Base-by-base conservation (phyloP, 345 rosid genomes). In the Pistacia atlantica region DNA sequence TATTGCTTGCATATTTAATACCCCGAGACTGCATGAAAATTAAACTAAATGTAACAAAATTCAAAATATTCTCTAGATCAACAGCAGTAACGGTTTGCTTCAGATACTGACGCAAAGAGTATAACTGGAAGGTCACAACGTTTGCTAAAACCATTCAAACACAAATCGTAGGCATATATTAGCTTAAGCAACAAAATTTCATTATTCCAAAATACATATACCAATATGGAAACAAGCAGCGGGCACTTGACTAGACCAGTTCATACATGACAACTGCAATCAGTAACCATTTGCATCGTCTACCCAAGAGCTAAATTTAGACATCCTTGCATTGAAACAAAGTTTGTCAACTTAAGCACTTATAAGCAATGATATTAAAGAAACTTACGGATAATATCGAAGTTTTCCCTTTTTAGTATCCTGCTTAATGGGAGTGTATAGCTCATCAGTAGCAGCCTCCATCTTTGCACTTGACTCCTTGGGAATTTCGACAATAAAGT, bases 361-460 rank as follows among this genome's bases (percentile, higher is more conserved):
- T 14, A 54, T 61, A 67, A 17, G 72, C 4, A 62, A 28, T 18
- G 22, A 18, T 65, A 65, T 17, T 33, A 75, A 63, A 31, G 25
- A 64, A 70, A 80, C 96, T 81, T 81, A 89, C 96, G 93, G 92
- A 38, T 89, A 91, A 52, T 87, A 91, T 83, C 93, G 78, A 65
- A 87, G 89, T 56, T 91, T 91, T 14, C 96, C 96, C 84, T 89
- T 87, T 79, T 91, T 89, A 0, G 92, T 91, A 65, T 91, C 98
- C 82, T 93, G 98, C 87, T 93, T 93, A 79, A 93, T 96, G 42
- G 97, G 98, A 80, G 98, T 96, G 89, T 78, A 90, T 20, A 77
- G 83, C 85, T 97, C 98, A 62, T 92, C 97, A 20, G 97, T 97
- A 71, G 98, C 98, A 86, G 92, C 87, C 90, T 97, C 99, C 98